Percentiles rank a stretch among this genome's conserved stretches.
Conservation (phyloP, 495 filamentous ascomycete species). For the Geopyxis carbonaria region DNA sequence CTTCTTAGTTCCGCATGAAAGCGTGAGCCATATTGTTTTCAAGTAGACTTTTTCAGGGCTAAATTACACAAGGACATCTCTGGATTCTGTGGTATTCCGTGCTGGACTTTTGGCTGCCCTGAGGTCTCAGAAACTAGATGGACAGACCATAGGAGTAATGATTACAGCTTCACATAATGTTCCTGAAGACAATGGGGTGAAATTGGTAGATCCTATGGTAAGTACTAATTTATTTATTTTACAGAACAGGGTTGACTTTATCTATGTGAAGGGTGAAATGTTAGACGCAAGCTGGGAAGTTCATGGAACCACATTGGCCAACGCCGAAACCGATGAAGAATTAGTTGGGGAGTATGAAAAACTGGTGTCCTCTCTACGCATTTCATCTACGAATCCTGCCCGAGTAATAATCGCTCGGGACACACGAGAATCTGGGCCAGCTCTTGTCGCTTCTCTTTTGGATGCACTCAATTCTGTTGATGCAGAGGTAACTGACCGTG, state of each 20-base stretch:
- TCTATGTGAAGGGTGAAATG: slow-evolving; percentile 60
- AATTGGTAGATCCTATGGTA: slow-evolving; percentile 90
- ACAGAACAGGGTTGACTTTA: slow-evolving; percentile 4
- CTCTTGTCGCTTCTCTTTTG: slow-evolving; percentile 55
- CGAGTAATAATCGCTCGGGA: slow-evolving; percentile 82
- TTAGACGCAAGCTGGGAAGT: slow-evolving; percentile 85
- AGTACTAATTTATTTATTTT: slow-evolving; percentile 14
- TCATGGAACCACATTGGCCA: slow-evolving; percentile 73
- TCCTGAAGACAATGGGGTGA: slow-evolving; percentile 91
- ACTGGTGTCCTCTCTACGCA: slow-evolving; percentile 48
- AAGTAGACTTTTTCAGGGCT: slow-evolving; percentile 6
- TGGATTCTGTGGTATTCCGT: slow-evolving; percentile 82
- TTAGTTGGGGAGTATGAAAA: slow-evolving; percentile 58
- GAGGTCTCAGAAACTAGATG: slow-evolving; percentile 74
- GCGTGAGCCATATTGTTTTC: slow-evolving; percentile 37
- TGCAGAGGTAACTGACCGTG: slow-evolving; percentile 59
- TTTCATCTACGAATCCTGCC: too few relatives aligned
- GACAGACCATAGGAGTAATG: slow-evolving; percentile 92
- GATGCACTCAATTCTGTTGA: slow-evolving; percentile 60
- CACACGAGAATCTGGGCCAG: slow-evolving; percentile 78
- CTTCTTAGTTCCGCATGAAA: slow-evolving; percentile 55
- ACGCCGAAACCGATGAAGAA: slow-evolving; percentile 53
- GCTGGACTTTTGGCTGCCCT: slow-evolving; percentile 78
- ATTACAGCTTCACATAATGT: slow-evolving; percentile 98
- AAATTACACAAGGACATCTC: slow-evolving; percentile 33